Evolutionary conservation across 2,329 filamentous ascomycete species (phyloP).

Genomic region (Colletotrichum plurivorum): DNA sequence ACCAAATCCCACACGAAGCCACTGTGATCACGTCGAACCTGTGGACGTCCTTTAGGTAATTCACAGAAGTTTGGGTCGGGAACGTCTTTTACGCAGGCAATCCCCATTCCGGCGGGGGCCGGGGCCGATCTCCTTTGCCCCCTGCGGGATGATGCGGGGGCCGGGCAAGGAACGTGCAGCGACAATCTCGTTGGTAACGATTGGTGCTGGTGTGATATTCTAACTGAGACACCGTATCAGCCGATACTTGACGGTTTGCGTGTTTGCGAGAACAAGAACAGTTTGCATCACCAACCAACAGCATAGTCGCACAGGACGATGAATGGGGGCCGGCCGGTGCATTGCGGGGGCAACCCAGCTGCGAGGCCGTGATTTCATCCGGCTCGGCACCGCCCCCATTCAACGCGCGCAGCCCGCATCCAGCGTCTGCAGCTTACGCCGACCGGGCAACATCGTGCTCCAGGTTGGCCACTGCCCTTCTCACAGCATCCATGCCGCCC

Average conservation of each 20-base stretch:
- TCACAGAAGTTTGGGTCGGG: too few species aligned
- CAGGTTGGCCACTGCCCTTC: slow-evolving; percentile 43
- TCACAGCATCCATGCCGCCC: slow-evolving; percentile 47
- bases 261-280: too few species aligned
- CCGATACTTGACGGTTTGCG: too few species aligned
- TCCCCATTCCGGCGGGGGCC: neutral
- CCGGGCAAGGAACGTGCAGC: too few species aligned
- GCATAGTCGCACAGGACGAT: too few species aligned
- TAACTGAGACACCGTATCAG: neutral
- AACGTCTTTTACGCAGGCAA: too few species aligned
- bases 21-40: slow-evolving; percentile 10
- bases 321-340: neutral
- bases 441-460: slow-evolving; percentile 37
- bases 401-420: neutral
- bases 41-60: slow-evolving; percentile 10
- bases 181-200: neutral
- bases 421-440: neutral
- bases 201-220: neutral
- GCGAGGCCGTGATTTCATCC: neutral
- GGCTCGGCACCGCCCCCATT: neutral
- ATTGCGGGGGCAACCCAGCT: neutral
- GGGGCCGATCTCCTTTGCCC: neutral
- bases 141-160: too few species aligned
- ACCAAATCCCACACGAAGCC: neutral
- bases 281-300: too few species aligned